These are phyloP conservation scores for Sordariomycetes sp. DNA, from an alignment of 2,329 filamentous ascomycete species.

Conservation along the genomic window DNA sequence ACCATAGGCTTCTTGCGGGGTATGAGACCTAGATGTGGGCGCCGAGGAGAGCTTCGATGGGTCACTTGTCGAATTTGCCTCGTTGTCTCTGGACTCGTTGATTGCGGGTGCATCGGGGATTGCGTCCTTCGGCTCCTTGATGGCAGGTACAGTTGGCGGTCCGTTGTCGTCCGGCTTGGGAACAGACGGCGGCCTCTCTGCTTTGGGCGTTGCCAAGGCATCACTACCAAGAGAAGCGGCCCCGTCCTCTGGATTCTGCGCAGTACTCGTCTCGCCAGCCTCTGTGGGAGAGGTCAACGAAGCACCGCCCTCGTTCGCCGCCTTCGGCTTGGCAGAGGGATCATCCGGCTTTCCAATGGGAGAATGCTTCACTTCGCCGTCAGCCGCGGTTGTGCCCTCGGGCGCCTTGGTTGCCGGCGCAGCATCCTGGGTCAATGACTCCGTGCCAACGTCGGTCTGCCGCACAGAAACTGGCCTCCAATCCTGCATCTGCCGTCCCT, in stretches of 20 bases:
- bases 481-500: background rate
- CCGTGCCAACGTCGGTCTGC: background rate
- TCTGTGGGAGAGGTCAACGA: background rate
- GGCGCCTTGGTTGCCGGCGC: background rate
- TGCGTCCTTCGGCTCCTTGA: background rate
- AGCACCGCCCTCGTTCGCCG: background rate
- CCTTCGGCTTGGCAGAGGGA: background rate
- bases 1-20: background rate
- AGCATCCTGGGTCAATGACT: background rate
- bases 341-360: background rate
- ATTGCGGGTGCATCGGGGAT: too few species aligned
- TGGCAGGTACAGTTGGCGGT: too few species aligned
- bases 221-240: background rate
- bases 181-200: background rate
- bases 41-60: background rate
- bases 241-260: background rate
- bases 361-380: background rate
- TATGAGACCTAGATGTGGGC: background rate
- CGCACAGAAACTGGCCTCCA: conserved; percentile 2
- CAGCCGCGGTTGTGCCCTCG: background rate
- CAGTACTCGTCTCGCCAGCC: background rate
- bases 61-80: background rate
- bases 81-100: background rate
- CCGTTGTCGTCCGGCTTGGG: background rate
- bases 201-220: background rate